Evolutionary conservation across 2,329 filamentous ascomycete genomes (phyloP).

Genomic region (Exutisphaerella laricina): DNA sequence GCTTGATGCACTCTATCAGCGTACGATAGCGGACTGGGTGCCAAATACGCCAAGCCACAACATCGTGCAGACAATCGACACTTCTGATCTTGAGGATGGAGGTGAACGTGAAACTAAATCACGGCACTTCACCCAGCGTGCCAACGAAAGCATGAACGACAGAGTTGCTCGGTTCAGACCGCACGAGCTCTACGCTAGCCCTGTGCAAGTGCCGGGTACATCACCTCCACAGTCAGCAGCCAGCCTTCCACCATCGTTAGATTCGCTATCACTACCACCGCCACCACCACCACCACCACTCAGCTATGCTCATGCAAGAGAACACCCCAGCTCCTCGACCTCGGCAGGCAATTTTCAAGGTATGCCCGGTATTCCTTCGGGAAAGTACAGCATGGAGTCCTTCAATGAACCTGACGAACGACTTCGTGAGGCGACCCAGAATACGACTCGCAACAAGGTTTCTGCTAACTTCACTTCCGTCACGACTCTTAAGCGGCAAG

Average conservation of each 20-base stretch:
- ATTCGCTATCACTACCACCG: conserved; percentile 4
- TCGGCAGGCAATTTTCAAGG: neutral
- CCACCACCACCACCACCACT: neutral
- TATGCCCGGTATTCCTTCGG: neutral
- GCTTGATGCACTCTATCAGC: conserved; percentile 47
- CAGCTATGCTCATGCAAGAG: neutral
- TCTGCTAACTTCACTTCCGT: neutral
- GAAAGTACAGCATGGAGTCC: neutral
- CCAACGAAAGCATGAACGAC: neutral
- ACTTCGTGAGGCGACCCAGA: neutral
- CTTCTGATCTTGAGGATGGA: conserved; percentile 5
- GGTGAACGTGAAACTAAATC: conserved; percentile 6
- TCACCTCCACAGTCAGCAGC: neutral
- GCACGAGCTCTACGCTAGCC: conserved; percentile 15
- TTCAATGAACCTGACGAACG: neutral
- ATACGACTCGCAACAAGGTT: neutral
- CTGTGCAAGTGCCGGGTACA: conserved; percentile 4
- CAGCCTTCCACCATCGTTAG: conserved; percentile 8
- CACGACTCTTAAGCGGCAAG: neutral
- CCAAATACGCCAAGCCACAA: conserved; percentile 28
- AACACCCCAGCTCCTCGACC: neutral
- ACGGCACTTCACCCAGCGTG: conserved; percentile 9
- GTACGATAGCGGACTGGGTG: conserved; percentile 47
- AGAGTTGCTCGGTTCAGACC: conserved; percentile 8
- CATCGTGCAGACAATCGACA: conserved; percentile 18